Conservation (phyloP, 73 alveolate species). For the Tetrahymena thermophila region DNA sequence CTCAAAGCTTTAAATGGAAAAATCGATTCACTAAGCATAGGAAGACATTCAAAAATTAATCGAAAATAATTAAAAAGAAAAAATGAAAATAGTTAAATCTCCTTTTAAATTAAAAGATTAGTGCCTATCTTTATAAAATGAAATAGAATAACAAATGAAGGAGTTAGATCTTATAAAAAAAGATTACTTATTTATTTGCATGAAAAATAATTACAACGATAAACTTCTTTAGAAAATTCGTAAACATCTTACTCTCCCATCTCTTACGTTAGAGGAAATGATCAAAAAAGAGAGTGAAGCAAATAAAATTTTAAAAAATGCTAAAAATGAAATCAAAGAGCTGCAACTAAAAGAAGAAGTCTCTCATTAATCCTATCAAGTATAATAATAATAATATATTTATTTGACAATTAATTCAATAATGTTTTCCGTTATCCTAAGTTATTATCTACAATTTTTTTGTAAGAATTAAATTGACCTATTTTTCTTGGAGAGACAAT, state of each 20-base stretch:
- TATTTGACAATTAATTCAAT: too few relatives aligned
- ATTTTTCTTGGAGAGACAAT: too few relatives aligned
- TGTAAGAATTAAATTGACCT: too few relatives aligned
- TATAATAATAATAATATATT: neutral
- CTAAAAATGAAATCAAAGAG: neutral
- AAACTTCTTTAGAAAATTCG: neutral
- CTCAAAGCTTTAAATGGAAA: neutral
- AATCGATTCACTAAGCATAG: neutral
- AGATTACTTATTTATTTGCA: neutral
- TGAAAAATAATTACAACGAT: neutral
- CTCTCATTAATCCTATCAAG: neutral
- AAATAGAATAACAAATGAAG: neutral
- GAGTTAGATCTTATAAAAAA: neutral
- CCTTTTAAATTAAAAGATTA: neutral
- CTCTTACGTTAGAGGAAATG: neutral
- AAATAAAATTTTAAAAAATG: neutral
- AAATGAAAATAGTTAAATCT: neutral
- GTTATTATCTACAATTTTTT: too few relatives aligned
- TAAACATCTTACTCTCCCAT: neutral
- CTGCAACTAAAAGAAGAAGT: neutral
- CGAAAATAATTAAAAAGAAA: neutral
- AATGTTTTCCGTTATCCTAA: too few relatives aligned
- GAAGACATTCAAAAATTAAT: neutral
- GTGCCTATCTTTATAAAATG: neutral
- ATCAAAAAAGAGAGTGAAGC: neutral